phyloP scores from a whole-genome alignment of 495 filamentous ascomycete species.

The Talaromyces ruber region DNA sequence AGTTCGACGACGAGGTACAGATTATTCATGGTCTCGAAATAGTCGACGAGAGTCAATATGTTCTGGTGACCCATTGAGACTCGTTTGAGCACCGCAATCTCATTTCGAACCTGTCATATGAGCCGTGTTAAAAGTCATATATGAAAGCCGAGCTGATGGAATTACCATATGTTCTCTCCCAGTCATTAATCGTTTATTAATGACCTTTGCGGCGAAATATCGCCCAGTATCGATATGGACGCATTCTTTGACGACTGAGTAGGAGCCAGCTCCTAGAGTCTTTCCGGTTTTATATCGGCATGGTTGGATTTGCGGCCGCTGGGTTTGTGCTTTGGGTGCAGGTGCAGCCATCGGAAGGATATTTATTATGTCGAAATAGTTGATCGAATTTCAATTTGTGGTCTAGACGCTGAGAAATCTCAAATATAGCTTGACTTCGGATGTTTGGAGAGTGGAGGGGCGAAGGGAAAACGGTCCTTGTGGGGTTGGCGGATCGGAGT shows the following conservation, averaged over 20 bases:
- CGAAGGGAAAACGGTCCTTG: background rate
- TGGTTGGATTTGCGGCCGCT: conserved; percentile 59
- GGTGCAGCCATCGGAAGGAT: conserved; percentile 27
- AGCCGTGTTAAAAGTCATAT: too few species aligned
- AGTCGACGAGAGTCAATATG: conserved; percentile 94
- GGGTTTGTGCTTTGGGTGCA: conserved; percentile 8
- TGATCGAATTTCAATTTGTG: background rate
- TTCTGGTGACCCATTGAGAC: conserved; percentile 98
- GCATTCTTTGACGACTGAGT: conserved; percentile 99
- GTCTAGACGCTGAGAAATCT: background rate
- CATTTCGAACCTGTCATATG: conserved; percentile 88
- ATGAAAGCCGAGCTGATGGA: too few species aligned
- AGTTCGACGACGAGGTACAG: conserved; percentile 97
- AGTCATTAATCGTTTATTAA: conserved; percentile 97
- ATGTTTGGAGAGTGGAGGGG: background rate
- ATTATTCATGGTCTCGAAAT: conserved; percentile 99
- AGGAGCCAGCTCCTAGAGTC: conserved; percentile 90
- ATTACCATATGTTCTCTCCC: conserved; percentile 95
- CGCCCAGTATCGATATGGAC: conserved; percentile 96
- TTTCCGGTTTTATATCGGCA: conserved; percentile 98
- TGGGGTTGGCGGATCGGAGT: background rate
- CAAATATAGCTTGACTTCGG: background rate
- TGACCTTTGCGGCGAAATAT: conserved; percentile 98
- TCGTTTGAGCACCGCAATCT: conserved; percentile 92
- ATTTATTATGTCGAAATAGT: background rate